Conservation (phyloP, 805 yeast species). For the Saccharomycopsis fodiens region DNA sequence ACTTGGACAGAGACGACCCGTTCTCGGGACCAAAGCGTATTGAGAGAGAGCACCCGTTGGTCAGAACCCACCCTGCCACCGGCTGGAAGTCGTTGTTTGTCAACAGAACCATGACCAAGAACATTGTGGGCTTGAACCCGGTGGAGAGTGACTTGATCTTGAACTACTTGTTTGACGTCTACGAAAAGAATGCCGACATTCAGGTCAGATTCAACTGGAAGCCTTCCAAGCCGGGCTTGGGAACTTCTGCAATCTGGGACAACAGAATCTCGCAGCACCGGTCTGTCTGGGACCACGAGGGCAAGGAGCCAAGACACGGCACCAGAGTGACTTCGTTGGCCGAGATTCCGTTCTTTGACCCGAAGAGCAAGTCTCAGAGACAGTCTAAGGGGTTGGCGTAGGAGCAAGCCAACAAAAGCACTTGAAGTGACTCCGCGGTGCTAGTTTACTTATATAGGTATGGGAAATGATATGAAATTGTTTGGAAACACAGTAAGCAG, state of each 20-base stretch:
- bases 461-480: not conserved
- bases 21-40: conserved; percentile 39
- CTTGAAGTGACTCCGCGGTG: too few species aligned
- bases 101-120: conserved; percentile 42
- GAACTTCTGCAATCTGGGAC: conserved; percentile 54
- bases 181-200: conserved; percentile 44
- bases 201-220: conserved; percentile 49
- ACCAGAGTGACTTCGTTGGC: conserved; percentile 48
- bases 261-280: conserved; percentile 47
- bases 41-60: conserved; percentile 51
- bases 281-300: conserved; percentile 46
- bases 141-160: conserved; percentile 44
- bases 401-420: too few species aligned
- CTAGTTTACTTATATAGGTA: too few species aligned
- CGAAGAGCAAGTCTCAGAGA: conserved; percentile 43
- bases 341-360: conserved; percentile 45
- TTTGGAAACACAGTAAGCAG: not conserved
- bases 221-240: conserved; percentile 33
- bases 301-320: conserved; percentile 38
- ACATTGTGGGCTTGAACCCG: conserved; percentile 45
- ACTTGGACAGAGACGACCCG: conserved; percentile 37
- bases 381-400: conserved; percentile 36
- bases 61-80: conserved; percentile 59
- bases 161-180: conserved; percentile 37
- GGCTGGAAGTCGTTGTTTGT: conserved; percentile 54